phyloP scores from a whole-genome alignment of 768 basidiomycete genomes.

The Gloeostereum incarnatum region DNA sequence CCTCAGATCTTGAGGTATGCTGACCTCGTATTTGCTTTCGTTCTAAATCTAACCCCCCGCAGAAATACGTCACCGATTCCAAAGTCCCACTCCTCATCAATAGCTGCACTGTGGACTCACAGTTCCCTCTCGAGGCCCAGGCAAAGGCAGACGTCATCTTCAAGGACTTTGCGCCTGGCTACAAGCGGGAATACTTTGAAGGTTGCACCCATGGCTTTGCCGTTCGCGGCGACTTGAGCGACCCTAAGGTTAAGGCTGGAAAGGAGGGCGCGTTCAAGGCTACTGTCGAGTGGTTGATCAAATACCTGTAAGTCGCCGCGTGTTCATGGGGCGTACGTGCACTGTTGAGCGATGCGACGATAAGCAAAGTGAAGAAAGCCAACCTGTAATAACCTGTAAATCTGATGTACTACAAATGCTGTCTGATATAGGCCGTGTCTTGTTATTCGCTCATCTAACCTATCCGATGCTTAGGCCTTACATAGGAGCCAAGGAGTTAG shows the following conservation, averaged over 20 bases:
- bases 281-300: conserved; percentile 43
- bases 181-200: conserved; percentile 36
- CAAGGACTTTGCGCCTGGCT: conserved; percentile 34
- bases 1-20: conserved; percentile 52
- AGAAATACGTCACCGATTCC: conserved; percentile 38
- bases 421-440: too few relatives aligned
- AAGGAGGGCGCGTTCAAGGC: conserved; percentile 58
- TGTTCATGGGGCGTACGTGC: too few relatives aligned
- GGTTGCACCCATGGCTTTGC: conserved; percentile 49
- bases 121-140: conserved; percentile 40
- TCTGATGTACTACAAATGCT: too few relatives aligned
- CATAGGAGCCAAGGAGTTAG: too few relatives aligned
- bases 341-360: too few relatives aligned
- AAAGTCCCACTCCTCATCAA: conserved; percentile 60
- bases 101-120: conserved; percentile 42
- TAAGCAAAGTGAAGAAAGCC: too few relatives aligned
- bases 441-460: too few relatives aligned
- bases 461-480: too few relatives aligned
- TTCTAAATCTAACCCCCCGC: neutral
- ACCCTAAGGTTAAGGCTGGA: conserved; percentile 45
- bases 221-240: conserved; percentile 35
- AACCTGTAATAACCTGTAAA: too few relatives aligned
- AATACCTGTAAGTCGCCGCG: conserved; percentile 22
- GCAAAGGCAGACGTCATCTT: conserved; percentile 39
- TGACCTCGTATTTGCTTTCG: neutral